These are phyloP conservation scores for Cornus florida DNA, from an alignment of 148 eudicot species.

Conservation along the genomic window DNA sequence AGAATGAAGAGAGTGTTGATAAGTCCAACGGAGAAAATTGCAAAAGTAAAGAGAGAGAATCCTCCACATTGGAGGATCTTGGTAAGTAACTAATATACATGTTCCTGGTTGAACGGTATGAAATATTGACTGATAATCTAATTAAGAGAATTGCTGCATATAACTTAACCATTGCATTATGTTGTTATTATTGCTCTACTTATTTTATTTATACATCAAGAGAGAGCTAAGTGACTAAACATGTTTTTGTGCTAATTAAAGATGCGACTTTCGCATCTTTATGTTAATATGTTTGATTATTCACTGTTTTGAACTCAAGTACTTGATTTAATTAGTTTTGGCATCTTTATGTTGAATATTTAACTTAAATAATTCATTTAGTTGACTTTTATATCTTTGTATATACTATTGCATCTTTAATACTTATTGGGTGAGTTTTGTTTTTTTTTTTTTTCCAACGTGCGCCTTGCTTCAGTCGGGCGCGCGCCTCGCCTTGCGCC, in stretches of 20 bases:
- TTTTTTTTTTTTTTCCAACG: too few relatives aligned
- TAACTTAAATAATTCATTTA: too few relatives aligned
- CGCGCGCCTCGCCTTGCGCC: too few relatives aligned
- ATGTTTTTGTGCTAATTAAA: background rate
- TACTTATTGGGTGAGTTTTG: too few relatives aligned
- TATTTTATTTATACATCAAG: background rate
- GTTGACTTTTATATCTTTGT: too few relatives aligned
- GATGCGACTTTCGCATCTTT: too few relatives aligned
- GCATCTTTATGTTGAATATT: too few relatives aligned
- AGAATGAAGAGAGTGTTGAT: conserved; percentile 36
- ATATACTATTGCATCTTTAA: too few relatives aligned
- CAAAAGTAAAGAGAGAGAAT: conserved; percentile 46
- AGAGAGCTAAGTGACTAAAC: background rate
- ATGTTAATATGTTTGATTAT: too few relatives aligned
- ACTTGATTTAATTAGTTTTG: too few relatives aligned
- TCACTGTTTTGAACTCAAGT: too few relatives aligned
- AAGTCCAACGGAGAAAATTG: conserved; percentile 30
- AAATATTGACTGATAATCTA: background rate
- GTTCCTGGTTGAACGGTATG: background rate
- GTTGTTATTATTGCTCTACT: background rate
- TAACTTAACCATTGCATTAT: background rate
- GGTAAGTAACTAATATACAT: conserved; percentile 39
- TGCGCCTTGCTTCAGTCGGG: too few relatives aligned
- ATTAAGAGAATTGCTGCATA: background rate
- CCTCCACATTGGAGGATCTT: conserved; percentile 85